Base-by-base conservation (phyloP, 495 filamentous ascomycete genomes). In the Penicillium tannophilum region DNA sequence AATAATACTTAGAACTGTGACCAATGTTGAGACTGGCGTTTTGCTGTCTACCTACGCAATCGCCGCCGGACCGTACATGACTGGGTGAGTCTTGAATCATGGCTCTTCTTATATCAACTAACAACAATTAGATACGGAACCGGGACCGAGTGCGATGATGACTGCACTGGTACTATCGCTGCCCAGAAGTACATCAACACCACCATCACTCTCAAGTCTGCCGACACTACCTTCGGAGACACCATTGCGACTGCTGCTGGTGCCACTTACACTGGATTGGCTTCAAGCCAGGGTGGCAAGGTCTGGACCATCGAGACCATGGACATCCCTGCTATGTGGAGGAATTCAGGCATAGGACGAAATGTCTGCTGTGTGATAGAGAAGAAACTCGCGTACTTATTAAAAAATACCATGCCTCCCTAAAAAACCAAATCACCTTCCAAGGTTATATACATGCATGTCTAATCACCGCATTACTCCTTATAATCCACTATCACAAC, bases 161-260 rank as follows among this genome's bases (percentile, higher is more conserved):
- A 55, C 48, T 77, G 73, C 65, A 72, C 67, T 0, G 70, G 72
- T 17, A 74, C 74, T 14, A 62, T 73, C 26, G 66, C 64, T 17
- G 47, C 64, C 1, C 74, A 77, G 60, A 39, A 68, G 45, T 76
- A 77, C 57, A 23, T 71, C 52, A 67, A 71, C 58, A 76, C 74
- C 2, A 54, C 56, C 16, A 73, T 76, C 56, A 77, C 68, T 12
- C 64, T 77, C 11, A 68, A 63, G 2, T 56, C 58, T 1, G 68
- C 68, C 23, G 74, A 77, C 36, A 55, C 60, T 19, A 71, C 63
- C 2, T 77, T 76, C 49, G 68, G 71, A 1, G 47, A 67, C 9
- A 77, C 74, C 6, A 71, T 77, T 47, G 64, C 69, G 16, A 56
- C 62, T 12, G 66, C 64, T 2, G 55, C 52, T 10, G 66, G 67